Base-by-base conservation (phyloP, 768 basidiomycete species). In the Tricholoma saponaceum region DNA sequence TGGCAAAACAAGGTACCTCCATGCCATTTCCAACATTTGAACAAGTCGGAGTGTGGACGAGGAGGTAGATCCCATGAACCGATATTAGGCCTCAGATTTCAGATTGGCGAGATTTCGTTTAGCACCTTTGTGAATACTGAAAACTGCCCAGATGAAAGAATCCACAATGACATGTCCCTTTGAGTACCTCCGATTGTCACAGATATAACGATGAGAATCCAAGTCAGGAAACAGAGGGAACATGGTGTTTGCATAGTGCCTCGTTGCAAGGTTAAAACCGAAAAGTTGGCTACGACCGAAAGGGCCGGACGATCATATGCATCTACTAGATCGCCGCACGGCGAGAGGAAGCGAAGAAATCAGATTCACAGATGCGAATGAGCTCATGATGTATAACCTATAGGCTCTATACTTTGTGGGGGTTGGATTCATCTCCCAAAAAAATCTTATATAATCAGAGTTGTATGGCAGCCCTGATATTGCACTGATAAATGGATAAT, bases 71-170 rank as follows among this genome's bases (percentile, higher is more conserved):
- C 69, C n/a, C 61, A 62, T 55, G 49, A 58, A 56, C 64, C 63
- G 62, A 67, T 65, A 64, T 66, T 61, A 68, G 66, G 62, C 62
- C 60, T 60, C 60, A 69, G 70, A 70, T 67, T 66, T 51, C 60
- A 64, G 74, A 74, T 76, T 72, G 60, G 70, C 70, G 71, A 74
- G 62, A 67, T 67, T 68, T 62, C 63, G 56, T 63, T 65, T 67
- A 66, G 64, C 63, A 67, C 51, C 56, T 58, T 59, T 61, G 58
- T 63, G 60, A 59, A 18, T 14, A 18, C 3, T 28, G n/a, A 64
- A 60, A 54, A 16, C 55, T 43, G 61, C 47, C 53, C 58, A 22
- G 56, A 54, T 32, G 52, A 57, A 60, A 30, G 61, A 62, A 62
- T 57, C 61, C 62, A 64, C 56, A 66, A 65, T 60, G 61, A 66